Evolutionary conservation across 164 flowering plant species (phyloP), one percentile per base, ranked within the genome.

Genomic region (Houttuynia cordata): DNA sequence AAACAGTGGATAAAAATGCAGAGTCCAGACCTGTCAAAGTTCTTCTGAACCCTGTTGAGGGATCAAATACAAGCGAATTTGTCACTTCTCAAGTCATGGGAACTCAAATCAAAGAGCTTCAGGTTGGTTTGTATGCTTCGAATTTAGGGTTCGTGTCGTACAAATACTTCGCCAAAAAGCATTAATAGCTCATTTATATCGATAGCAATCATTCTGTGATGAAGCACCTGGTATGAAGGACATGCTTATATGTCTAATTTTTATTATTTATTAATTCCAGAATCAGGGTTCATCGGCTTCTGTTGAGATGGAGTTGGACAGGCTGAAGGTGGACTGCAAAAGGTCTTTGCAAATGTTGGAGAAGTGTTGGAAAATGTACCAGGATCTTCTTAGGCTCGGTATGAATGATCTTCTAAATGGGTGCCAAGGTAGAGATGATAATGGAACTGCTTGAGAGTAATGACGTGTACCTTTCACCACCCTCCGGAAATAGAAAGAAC

Each of bases 341-440:
- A 78, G 72, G 71, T 79, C 86, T 1, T 49, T 70, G 73, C 80
- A 86, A 64, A 78, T 79, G 82, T 66, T 66, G 23, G 78, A 85
- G 37, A 74, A 81, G 34, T 85, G 86, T 94, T 76, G 79, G 76
- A 80, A 76, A 67, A 80, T 78, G 85, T 81, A 79, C 56, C 80
- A 78, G 24, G 76, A 81, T 61, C 72, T 84, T 67, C 80, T 79
- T 67, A 73, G 81, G 41, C 76, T 76, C 62, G 81, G 84, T 60
- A 74, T 77, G 12, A 56, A 73, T 51, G 94, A 84, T 76, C 66
- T 84, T 53, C 62, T 88, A 68, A 78, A 70, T 54, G 82, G 60
- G 37, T 66, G 61, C 51, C 64, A 68, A 45, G 12, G 9, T 34
- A n/a, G 52, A 1, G 39, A 49, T 60, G 39, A 19, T 19, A 49